phyloP scores from a whole-genome alignment of 1,284 basidiomycete genomes.

The Ustilago vetiveriae region DNA sequence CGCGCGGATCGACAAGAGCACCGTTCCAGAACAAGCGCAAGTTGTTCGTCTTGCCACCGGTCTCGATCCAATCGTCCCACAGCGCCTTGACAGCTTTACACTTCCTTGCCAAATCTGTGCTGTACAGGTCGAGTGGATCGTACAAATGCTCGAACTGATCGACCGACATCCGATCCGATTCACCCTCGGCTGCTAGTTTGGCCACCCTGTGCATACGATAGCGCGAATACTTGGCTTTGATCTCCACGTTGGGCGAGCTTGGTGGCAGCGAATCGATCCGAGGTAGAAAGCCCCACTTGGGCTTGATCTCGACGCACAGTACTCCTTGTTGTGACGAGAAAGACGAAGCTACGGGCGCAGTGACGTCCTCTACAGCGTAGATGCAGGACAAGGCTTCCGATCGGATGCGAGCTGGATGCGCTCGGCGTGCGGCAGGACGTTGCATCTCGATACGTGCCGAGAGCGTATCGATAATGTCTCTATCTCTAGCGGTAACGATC shows the following conservation, averaged over 20 bases:
- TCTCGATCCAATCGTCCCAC: constrained; percentile 23
- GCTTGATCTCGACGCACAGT: constrained; percentile 48
- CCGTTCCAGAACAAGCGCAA: constrained; percentile 47
- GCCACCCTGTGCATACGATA: constrained; percentile 39
- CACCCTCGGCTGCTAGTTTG: not conserved
- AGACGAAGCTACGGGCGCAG: constrained; percentile 7
- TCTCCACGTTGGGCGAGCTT: constrained; percentile 29
- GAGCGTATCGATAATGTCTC: constrained; percentile 30
- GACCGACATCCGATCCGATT: not conserved
- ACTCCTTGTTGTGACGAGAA: constrained; percentile 1
- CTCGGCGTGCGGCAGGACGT: constrained; percentile 19
- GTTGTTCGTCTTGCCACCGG: constrained; percentile 31
- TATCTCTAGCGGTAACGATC: constrained; percentile 13
- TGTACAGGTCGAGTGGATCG: constrained; percentile 49
- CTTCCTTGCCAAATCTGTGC: constrained; percentile 8
- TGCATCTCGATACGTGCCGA: constrained; percentile 34
- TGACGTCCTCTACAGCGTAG: constrained; percentile 43
- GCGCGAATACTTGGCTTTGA: constrained; percentile 38
- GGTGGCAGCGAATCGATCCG: constrained; percentile 15
- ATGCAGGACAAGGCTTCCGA: constrained; percentile 18
- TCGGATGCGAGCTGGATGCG: constrained; percentile 23
- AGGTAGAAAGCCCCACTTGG: constrained; percentile 48
- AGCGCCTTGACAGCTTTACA: constrained; percentile 30
- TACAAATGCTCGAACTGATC: constrained; percentile 26
- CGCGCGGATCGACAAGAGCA: constrained; percentile 8